Evolutionary conservation across 192 early-diverging fungal genomes (phyloP).

Genomic region (Irineochytrium annulatum): DNA sequence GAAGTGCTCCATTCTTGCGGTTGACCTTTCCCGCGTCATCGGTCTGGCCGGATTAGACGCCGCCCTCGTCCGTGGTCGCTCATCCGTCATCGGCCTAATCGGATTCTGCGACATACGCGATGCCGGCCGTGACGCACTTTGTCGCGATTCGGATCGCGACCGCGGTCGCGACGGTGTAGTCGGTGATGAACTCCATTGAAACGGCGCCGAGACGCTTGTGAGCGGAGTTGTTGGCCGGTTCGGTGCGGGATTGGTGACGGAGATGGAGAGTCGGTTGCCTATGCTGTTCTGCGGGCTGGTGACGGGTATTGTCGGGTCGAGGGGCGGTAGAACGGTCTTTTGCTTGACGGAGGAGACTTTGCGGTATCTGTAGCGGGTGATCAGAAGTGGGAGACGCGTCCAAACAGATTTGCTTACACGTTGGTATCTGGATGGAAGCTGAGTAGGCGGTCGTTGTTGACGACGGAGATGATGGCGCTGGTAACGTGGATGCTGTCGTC

Average conservation of each 20-base stretch:
- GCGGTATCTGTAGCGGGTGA: neutral
- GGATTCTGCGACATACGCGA: too few species aligned
- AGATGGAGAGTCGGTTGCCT: neutral
- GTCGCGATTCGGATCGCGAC: conserved; percentile 1
- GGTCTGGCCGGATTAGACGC: too few species aligned
- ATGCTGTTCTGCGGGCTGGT: neutral
- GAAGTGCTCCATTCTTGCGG: too few species aligned
- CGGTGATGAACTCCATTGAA: neutral
- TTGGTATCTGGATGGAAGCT: neutral
- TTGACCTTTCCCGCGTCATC: too few species aligned
- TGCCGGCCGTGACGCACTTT: too few species aligned
- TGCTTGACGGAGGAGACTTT: neutral
- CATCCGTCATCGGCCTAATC: too few species aligned
- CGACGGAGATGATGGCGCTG: neutral
- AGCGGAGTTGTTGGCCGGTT: too few species aligned
- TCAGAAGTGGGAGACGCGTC: too few species aligned
- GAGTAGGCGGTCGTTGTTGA: neutral
- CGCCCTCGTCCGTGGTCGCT: too few species aligned
- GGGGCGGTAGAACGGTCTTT: neutral
- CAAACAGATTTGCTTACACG: too few species aligned
- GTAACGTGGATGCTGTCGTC: conserved; percentile 8
- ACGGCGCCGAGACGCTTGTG: neutral
- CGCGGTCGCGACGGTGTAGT: neutral
- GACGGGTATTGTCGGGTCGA: too few species aligned
- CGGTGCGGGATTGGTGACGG: too few species aligned